Evolutionary conservation across 768 basidiomycete genomes (phyloP), one percentile per base, ranked within the genome.

Genomic region (Termitomyces sp.): DNA sequence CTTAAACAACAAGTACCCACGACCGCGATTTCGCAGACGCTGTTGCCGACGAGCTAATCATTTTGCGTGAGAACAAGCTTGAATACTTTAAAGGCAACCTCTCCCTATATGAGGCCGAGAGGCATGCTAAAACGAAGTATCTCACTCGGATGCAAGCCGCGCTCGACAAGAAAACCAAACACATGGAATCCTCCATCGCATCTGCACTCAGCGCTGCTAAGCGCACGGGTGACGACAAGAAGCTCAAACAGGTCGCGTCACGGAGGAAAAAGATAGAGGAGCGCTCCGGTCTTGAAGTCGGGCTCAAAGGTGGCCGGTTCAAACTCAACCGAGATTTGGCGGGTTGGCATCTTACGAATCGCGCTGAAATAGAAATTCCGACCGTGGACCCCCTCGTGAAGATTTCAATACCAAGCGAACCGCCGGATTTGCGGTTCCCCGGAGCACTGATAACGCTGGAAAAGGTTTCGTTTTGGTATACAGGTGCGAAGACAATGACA

Each of bases 1-100:
- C 28, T 35, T 27, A 35, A 27, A 19, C 25, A 11, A n/a, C n/a
- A 28, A 66, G 65, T 25, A 80, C 86, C 0, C 87, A 88, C 61
- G 87, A 88, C 65, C 80, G 81, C 42, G 78, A 76, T 21, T 88
- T 89, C 62, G 69, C 83, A 27, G 78, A 85, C 59, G 69, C 73
- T 7, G 78, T 87, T 30, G 79, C 80, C 3, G 80, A 86, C 14
- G 83, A 86, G 62, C 79, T 80, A 0, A 78, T 88, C 32, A 73
- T 82, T n/a, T 73, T 89, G 39, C 77, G 83, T 5, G 71, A 83
- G 46, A 72, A 75, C 55, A 73, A 67, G 10, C 71, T 89, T 3
- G 68, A 69, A 17, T 82, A 85, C 50, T 85, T 82, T 65, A 73
- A 79, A 43, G 86, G 86, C 17, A 81, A 79, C 43, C 76, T 81